These are phyloP conservation scores for Urostyla sp. DNA, from an alignment of 73 alveolate species.

Conservation along the genomic window DNA sequence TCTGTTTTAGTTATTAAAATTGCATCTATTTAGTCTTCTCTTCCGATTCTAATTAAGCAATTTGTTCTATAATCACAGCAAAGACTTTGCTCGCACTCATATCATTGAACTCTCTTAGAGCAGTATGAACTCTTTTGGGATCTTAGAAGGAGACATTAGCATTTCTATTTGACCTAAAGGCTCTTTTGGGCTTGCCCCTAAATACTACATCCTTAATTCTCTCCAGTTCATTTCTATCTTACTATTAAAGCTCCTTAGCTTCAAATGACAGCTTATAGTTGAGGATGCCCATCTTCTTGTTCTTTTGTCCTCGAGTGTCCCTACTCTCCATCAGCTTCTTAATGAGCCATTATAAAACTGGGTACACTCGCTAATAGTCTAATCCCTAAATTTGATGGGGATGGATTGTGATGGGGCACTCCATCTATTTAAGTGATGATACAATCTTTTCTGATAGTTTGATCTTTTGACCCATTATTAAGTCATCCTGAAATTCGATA, in stretches of 20 bases:
- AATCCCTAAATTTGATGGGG: conserved; percentile 96
- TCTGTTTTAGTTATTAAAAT: background rate
- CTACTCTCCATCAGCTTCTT: conserved; percentile 88
- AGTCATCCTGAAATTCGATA: conserved; percentile 95
- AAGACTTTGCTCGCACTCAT: conserved; percentile 71
- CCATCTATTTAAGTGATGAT: conserved; percentile 85
- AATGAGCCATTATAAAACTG: conserved; percentile 94
- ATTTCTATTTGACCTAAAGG: conserved; percentile 64
- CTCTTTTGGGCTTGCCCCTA: conserved; percentile 79
- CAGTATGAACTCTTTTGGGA: conserved; percentile 85
- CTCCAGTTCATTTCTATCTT: conserved; percentile 32
- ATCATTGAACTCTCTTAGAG: conserved; percentile 91
- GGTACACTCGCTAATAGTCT: conserved; percentile 88
- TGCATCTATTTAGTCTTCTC: conserved; percentile 25
- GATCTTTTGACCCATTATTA: conserved; percentile 93
- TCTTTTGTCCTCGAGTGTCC: conserved; percentile 91
- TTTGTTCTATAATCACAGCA: conserved; percentile 48
- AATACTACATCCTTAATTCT: conserved; percentile 61
- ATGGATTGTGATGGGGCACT: conserved; percentile 89
- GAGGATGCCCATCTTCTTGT: conserved; percentile 79
- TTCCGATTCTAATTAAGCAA: conserved; percentile 46
- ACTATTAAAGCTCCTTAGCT: background rate
- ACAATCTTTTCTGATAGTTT: conserved; percentile 91
- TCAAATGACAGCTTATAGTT: conserved; percentile 57
- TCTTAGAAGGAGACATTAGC: conserved; percentile 68